Evolutionary conservation across 805 yeast species (phyloP).

Genomic region (Candida palmyrensis): DNA sequence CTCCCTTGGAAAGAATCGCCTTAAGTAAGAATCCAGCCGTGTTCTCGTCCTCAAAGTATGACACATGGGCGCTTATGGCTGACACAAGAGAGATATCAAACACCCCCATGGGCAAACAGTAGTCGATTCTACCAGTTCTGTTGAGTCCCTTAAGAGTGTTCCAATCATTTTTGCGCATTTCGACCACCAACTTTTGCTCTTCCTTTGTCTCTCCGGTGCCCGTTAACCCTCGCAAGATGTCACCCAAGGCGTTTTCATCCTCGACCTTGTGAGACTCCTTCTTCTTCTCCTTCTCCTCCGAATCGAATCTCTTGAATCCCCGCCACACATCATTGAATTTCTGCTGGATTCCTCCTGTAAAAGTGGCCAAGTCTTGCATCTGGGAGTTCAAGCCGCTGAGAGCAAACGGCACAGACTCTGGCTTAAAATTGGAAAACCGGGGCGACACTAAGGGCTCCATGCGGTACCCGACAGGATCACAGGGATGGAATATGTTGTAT

Average conservation of each 20-base stretch:
- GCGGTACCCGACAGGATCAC: slow-evolving; percentile 89
- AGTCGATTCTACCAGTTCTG: slow-evolving; percentile 76
- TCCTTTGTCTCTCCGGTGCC: slow-evolving; percentile 9
- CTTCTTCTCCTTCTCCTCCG: background rate
- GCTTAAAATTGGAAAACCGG: slow-evolving; percentile 43
- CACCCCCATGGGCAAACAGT: slow-evolving; percentile 68
- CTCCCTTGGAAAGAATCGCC: slow-evolving; percentile 39
- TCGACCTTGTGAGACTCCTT: slow-evolving; percentile 8
- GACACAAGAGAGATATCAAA: slow-evolving; percentile 76
- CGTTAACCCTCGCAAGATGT: slow-evolving; percentile 24
- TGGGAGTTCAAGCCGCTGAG: slow-evolving; percentile 47
- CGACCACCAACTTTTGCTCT: slow-evolving; percentile 15
- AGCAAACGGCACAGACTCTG: slow-evolving; percentile 56
- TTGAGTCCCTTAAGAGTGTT: slow-evolving; percentile 46
- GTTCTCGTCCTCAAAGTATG: slow-evolving; percentile 82
- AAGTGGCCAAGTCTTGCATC: slow-evolving; percentile 36
- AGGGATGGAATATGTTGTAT: slow-evolving; percentile 82
- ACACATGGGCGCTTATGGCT: slow-evolving; percentile 83
- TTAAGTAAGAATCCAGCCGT: slow-evolving; percentile 73
- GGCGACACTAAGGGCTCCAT: slow-evolving; percentile 75
- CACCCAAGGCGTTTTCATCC: slow-evolving; percentile 37
- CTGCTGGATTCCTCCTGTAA: slow-evolving; percentile 35
- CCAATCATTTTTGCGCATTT: slow-evolving; percentile 24
- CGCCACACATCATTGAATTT: slow-evolving; percentile 11
- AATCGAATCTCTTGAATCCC: background rate